These are phyloP conservation scores for Phaseolus coccineus DNA, from an alignment of 331 rosid species.

Conservation along the genomic window DNA sequence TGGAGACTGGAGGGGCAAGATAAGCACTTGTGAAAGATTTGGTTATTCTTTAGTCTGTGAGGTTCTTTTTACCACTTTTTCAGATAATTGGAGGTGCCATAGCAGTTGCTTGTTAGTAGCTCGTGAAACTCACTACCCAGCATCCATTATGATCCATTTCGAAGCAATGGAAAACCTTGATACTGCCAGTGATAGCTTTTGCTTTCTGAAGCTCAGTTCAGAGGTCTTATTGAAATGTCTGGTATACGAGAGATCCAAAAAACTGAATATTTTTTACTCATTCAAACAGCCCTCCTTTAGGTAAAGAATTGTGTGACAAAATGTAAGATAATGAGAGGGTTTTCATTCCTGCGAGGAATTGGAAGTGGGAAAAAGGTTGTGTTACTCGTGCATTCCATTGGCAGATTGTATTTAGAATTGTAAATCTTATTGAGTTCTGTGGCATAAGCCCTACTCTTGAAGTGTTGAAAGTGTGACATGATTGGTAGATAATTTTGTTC, in stretches of 20 bases:
- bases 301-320: conserved; percentile 18
- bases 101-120: conserved; percentile 32
- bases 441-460: background rate
- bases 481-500: no score
- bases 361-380: conserved; percentile 26
- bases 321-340: conserved; percentile 16
- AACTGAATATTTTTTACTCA: conserved; percentile 16
- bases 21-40: conserved; percentile 45
- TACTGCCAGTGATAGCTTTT: conserved; percentile 8
- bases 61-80: conserved; percentile 13
- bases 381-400: background rate
- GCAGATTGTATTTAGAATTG: conserved; percentile 11
- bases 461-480: background rate
- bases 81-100: background rate
- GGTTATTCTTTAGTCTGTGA: conserved; percentile 32
- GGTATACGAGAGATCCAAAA: background rate
- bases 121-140: background rate
- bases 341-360: conserved; percentile 33
- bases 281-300: background rate
- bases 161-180: conserved; percentile 30
- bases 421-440: conserved; percentile 26
- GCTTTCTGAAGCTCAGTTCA: conserved; percentile 26
- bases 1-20: conserved; percentile 57
- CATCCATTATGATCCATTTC: conserved; percentile 29
- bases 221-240: conserved; percentile 16